Evolutionary conservation across 1,284 basidiomycete species (phyloP), one percentile per base, ranked within the genome.

Genomic region (Fomitopsis palustris): DNA sequence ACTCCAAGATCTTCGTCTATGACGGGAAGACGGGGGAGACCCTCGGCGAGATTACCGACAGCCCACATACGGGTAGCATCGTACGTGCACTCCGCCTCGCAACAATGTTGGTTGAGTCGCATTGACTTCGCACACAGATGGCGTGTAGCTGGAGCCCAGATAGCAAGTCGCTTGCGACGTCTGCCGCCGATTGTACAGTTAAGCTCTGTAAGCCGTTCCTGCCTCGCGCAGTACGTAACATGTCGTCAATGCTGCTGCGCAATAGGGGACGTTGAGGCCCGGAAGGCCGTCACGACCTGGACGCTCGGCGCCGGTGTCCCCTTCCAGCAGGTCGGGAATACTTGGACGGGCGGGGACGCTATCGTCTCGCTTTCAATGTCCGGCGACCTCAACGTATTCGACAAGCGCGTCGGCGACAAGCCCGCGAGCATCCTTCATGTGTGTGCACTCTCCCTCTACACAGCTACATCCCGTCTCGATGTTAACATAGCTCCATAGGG

Each of bases 1-100:
- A 99, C 75, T 86, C 83, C 53, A 96, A 95, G 76, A 78, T 90
- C 21, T 92, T 97, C 76, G 67, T 99, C 21, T 98, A 97, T 72
- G 94, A 98, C 64, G 97, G 96, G 31, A 88, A 92, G 74, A 88
- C 85, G 3, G 96, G 95, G 1, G 93, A 97, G 38, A 86, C 86
- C 8, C 67, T 91, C 54, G 82, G 78, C 21, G 89, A 93, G 67
- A 71, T 93, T 47, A 80, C 80, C 10, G 84, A 85, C 47, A 81
- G 70, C 60, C 80, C 83, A 3, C 91, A 93, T 69, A 86, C 85
- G 67, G 90, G 92, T 53, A 88, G 83, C 65, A 83, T 93, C 62
- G 92, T 93, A 71, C 70, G 90, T 82, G 42, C 53, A 16, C 23
- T 27, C 43, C 41, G 21, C 25, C 39, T 45, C 42, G 42, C 4